These are phyloP conservation scores for Baudoinia panamericana DNA, from an alignment of 495 filamentous ascomycete genomes.

Conservation along the genomic window DNA sequence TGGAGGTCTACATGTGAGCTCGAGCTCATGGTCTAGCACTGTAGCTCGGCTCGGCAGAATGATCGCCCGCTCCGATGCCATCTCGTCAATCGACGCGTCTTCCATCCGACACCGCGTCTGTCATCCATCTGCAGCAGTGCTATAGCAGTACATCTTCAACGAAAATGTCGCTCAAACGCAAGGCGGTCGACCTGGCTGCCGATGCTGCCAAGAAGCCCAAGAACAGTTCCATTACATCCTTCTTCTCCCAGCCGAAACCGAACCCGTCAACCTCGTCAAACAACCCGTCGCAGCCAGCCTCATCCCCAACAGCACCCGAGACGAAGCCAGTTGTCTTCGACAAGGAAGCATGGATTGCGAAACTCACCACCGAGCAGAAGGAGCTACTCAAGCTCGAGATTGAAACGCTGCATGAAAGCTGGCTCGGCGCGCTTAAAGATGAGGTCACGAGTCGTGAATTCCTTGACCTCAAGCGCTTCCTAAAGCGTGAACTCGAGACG, in stretches of 20 bases:
- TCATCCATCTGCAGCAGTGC: too few species aligned
- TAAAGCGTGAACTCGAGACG: conserved; percentile 60
- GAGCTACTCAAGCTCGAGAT: conserved; percentile 77
- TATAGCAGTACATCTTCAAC: too few species aligned
- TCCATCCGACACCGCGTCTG: too few species aligned
- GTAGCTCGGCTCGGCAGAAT: background rate
- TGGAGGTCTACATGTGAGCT: background rate
- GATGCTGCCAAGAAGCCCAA: conserved; percentile 60
- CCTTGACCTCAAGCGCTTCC: conserved; percentile 72
- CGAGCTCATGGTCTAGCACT: background rate
- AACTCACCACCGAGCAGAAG: conserved; percentile 68
- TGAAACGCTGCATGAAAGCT: conserved; percentile 76
- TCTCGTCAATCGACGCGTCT: too few species aligned
- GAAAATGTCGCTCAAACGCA: conserved; percentile 50
- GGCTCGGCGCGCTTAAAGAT: conserved; percentile 76
- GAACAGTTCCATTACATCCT: conserved; percentile 50
- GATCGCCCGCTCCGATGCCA: background rate
- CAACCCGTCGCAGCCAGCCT: conserved; percentile 30
- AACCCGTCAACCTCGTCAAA: conserved; percentile 20
- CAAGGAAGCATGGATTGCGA: conserved; percentile 73
- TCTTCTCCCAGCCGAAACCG: conserved; percentile 45
- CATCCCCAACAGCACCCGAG: conserved; percentile 24
- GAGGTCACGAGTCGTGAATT: conserved; percentile 67
- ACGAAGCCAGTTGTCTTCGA: conserved; percentile 49
- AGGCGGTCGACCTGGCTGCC: conserved; percentile 40